phyloP scores from a whole-genome alignment of 352 stramenopile genomes.

The Phytophthora pini region DNA sequence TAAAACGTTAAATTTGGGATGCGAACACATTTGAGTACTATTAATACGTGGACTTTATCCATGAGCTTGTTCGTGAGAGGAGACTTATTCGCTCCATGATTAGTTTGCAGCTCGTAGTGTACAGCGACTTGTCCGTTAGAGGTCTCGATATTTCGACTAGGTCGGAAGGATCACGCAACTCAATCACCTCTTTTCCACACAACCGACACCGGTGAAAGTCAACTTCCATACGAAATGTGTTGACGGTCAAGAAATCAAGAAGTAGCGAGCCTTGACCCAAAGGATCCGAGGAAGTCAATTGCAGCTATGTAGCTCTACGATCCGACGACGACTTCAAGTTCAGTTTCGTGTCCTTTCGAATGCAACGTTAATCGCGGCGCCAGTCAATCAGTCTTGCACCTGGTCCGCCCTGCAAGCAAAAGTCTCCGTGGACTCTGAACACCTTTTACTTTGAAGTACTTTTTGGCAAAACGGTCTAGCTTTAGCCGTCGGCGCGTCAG shows the following conservation, averaged over 20 bases:
- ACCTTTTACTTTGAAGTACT: neutral
- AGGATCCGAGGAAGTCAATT: no score
- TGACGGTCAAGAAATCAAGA: no score
- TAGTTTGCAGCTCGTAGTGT: no score
- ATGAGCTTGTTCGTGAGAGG: neutral
- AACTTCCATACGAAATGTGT: no score
- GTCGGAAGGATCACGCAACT: neutral
- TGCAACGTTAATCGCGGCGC: conserved; percentile 19
- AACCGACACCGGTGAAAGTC: no score
- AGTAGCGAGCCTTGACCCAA: no score
- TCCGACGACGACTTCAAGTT: conserved; percentile 45
- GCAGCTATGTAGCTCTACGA: conserved; percentile 15
- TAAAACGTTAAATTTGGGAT: conserved; percentile 3
- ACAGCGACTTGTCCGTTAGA: conserved; percentile 11
- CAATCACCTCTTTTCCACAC: no score
- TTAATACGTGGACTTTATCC: neutral
- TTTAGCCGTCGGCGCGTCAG: conserved; percentile 25
- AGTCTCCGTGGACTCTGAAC: conserved; percentile 7
- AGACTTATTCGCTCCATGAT: no score
- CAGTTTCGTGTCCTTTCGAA: conserved; percentile 41
- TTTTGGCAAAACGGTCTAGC: conserved; percentile 22
- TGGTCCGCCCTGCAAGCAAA: conserved; percentile 29
- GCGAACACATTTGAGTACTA: no score
- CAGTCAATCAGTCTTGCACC: neutral
- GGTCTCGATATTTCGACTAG: neutral